Evolutionary conservation across 805 yeast genomes (phyloP).

Genomic region (Zygotorulaspora danielsina): DNA sequence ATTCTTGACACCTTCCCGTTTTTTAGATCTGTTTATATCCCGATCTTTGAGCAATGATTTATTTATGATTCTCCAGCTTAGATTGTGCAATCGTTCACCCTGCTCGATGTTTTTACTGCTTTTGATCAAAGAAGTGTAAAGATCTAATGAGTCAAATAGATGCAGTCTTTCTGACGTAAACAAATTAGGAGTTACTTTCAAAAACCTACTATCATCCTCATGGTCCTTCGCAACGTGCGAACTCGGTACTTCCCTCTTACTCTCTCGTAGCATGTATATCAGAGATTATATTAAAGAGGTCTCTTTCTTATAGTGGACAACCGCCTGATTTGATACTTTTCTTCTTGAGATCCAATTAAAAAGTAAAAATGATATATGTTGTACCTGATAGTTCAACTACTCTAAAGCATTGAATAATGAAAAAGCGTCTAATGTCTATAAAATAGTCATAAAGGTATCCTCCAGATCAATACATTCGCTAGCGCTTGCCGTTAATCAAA

Average conservation of each 20-base stretch:
- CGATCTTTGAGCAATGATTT: conserved; percentile 29
- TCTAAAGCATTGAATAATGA: background rate
- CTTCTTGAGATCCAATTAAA: too few relatives aligned
- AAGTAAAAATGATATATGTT: background rate
- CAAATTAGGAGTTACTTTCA: conserved; percentile 32
- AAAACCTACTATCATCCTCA: conserved; percentile 15
- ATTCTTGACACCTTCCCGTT: conserved; percentile 35
- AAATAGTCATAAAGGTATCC: background rate
- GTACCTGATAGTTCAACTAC: background rate
- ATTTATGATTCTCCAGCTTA: conserved; percentile 35
- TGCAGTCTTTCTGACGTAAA: conserved; percentile 33
- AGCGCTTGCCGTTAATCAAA: background rate
- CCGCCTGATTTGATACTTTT: too few relatives aligned
- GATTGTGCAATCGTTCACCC: conserved; percentile 34
- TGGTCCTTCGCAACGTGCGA: background rate
- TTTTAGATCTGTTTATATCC: conserved; percentile 30
- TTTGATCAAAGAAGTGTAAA: conserved; percentile 30
- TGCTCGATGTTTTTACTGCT: conserved; percentile 27
- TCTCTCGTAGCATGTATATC: background rate
- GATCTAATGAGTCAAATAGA: conserved; percentile 30
- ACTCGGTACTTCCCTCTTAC: conserved; percentile 2
- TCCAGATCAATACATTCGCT: conserved; percentile 1
- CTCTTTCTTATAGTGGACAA: too few relatives aligned
- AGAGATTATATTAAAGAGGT: background rate
- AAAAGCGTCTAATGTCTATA: background rate